phyloP scores from a whole-genome alignment of 768 basidiomycete genomes.

The Podaxis sp. region DNA sequence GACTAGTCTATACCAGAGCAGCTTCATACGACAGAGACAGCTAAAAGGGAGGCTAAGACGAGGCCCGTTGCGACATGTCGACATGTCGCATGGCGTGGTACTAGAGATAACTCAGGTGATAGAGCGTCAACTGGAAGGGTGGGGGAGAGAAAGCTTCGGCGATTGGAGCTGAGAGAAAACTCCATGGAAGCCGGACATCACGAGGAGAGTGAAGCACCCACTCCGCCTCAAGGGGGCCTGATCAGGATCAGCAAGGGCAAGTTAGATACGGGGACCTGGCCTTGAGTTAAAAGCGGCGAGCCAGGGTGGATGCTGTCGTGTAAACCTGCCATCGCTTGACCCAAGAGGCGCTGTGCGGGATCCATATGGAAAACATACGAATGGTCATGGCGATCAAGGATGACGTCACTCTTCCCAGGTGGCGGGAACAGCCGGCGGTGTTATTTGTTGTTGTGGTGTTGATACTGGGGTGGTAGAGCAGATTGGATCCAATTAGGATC shows the following conservation, averaged over 20 bases:
- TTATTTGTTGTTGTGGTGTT: slow-evolving; percentile 8
- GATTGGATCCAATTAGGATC: slow-evolving; percentile 12
- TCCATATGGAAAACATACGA: not conserved
- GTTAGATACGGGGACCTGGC: not conserved
- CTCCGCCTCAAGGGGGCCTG: not conserved
- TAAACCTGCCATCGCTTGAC: not conserved
- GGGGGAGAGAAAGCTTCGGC: not conserved
- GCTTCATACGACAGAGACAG: not conserved
- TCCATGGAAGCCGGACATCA: not conserved
- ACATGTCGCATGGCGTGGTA: not conserved
- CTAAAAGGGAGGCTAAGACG: not conserved
- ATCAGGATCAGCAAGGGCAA: not conserved
- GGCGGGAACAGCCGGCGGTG: not conserved
- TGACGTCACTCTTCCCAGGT: slow-evolving; percentile 33
- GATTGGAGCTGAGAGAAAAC: not conserved
- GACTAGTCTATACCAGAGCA: not conserved
- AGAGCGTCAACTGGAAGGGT: not conserved
- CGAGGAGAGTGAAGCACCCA: not conserved
- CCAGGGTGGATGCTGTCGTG: not conserved
- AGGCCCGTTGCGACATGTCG: not conserved
- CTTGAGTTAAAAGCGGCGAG: not conserved
- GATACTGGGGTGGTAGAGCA: slow-evolving; percentile 6
- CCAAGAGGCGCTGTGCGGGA: not conserved
- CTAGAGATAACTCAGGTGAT: not conserved
- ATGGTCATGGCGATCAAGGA: not conserved